Base-by-base conservation (phyloP, 495 filamentous ascomycete species). In the Neurospora hispaniola region DNA sequence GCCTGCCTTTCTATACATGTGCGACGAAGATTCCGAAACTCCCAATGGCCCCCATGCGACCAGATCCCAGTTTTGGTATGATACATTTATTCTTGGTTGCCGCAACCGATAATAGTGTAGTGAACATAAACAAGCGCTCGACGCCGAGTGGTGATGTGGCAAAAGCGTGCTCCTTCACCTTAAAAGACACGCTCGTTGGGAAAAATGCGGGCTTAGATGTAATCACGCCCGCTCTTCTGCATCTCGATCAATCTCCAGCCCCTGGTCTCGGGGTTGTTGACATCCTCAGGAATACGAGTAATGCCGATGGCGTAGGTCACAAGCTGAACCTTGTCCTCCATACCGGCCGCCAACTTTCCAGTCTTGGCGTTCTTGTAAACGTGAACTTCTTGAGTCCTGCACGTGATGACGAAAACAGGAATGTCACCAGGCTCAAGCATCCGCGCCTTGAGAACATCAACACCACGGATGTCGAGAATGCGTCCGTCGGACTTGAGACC, bases 291-390 rank as follows among this genome's bases (percentile, higher is more conserved):
- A 44, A 97, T 89, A 71, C 96, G 86, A 2, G 96, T 98, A 71
- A 98, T 90, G 71, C 96, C 96, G 76, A 99, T 98, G 59, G 94
- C 96, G 76, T 99, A 99, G 1, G 96, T 98, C 74, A 99, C 96
- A 72, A 96, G 91, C 81, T 98, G 95, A 41, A 99, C 96, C 83
- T 92, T 94, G 82, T 99, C 96, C 81, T 99, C 96, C 93, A 97
- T 97, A 41, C 96, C 96, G n/a, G 96, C 96, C 23, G 94, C 94
- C 48, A 99, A 88, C 76, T 97, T 86, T 72, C 88, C 88, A 0
- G 92, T 91, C 86, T 99, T 98, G 44, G 89, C 88, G 75, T 98
- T 96, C 48, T 91, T 88, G 84, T 97, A 99, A 18, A 97, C 94
- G 80, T 99, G 96, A 9, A 98, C 94, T 80, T 99, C 96, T 80